Evolutionary conservation across 371 early-diverging fungal species (phyloP).

Genomic region (Mortierella sp.): DNA sequence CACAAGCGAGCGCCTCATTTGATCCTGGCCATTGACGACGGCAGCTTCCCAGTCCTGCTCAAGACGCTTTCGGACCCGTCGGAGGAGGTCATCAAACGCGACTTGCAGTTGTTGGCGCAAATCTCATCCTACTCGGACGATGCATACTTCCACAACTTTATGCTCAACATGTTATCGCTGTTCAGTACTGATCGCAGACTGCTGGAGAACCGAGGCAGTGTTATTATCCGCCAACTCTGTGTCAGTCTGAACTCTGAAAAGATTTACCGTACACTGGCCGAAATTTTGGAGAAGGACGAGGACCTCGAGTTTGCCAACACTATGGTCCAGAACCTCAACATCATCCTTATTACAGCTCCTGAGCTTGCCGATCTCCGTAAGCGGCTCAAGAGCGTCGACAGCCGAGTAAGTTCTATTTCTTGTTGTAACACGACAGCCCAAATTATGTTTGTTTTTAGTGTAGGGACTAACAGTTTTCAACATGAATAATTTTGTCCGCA

Average conservation of each 20-base stretch:
- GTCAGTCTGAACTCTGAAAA: constrained; percentile 87
- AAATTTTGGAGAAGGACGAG: constrained; percentile 86
- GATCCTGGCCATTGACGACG: constrained; percentile 82
- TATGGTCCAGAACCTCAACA: constrained; percentile 95
- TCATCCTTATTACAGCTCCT: constrained; percentile 92
- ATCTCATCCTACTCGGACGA: constrained; percentile 87
- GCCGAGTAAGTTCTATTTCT: constrained; percentile 55
- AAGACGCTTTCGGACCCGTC: constrained; percentile 90
- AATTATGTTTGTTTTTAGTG: neutral
- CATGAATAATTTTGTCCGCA: neutral
- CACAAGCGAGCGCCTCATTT: constrained; percentile 89
- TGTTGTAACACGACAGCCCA: neutral
- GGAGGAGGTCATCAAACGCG: constrained; percentile 88
- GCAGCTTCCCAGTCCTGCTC: constrained; percentile 85
- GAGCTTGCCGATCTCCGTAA: constrained; percentile 87
- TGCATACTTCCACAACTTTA: constrained; percentile 84
- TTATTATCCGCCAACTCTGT: constrained; percentile 93
- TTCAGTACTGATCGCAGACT: constrained; percentile 90
- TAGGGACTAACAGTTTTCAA: neutral
- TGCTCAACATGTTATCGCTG: constrained; percentile 83
- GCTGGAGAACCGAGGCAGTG: constrained; percentile 85
- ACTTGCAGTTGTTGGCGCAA: constrained; percentile 93
- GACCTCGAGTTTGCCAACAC: constrained; percentile 90
- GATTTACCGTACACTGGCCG: constrained; percentile 87
- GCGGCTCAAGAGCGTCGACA: constrained; percentile 79